Conservation (phyloP, 805 yeast genomes). For the Metschnikowia anglica region DNA sequence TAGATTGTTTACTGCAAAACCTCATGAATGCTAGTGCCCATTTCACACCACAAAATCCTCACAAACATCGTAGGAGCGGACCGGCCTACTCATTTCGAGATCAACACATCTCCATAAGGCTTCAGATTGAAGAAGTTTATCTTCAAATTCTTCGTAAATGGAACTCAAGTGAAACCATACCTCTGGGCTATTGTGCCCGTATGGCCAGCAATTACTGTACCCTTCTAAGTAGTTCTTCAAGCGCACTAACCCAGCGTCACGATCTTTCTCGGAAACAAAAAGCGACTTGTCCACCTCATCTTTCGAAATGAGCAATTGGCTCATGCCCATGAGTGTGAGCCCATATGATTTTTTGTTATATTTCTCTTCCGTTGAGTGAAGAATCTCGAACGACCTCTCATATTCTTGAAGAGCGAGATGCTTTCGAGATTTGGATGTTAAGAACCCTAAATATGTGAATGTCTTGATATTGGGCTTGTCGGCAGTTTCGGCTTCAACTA, state of each 20-base stretch:
- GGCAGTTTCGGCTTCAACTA: conserved; percentile 64
- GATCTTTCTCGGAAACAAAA: conserved; percentile 57
- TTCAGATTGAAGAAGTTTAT: conserved; percentile 44
- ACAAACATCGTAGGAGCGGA: conserved; percentile 39
- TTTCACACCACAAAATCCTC: conserved; percentile 20
- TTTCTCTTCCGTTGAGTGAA: conserved; percentile 23
- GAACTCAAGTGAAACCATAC: conserved; percentile 67
- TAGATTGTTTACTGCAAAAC: not conserved
- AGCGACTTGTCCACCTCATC: conserved; percentile 32
- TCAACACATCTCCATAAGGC: conserved; percentile 65
- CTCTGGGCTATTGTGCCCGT: conserved; percentile 48
- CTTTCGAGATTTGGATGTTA: conserved; percentile 43
- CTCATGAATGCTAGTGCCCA: not conserved
- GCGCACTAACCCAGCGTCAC: conserved; percentile 59
- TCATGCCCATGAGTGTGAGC: conserved; percentile 54
- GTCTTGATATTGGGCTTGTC: conserved; percentile 48
- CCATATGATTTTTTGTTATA: conserved; percentile 40
- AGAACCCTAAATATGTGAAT: conserved; percentile 48
- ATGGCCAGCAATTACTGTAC: conserved; percentile 38
- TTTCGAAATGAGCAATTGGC: conserved; percentile 48
- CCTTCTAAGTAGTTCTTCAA: conserved; percentile 47
- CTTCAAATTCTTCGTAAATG: conserved; percentile 60
- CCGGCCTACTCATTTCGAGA: conserved; percentile 61
- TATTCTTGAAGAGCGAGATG: conserved; percentile 58
- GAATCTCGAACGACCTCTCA: conserved; percentile 56